These are phyloP conservation scores for Fusarium redolens DNA, from an alignment of 2,329 filamentous ascomycete genomes.

Conservation along the genomic window DNA sequence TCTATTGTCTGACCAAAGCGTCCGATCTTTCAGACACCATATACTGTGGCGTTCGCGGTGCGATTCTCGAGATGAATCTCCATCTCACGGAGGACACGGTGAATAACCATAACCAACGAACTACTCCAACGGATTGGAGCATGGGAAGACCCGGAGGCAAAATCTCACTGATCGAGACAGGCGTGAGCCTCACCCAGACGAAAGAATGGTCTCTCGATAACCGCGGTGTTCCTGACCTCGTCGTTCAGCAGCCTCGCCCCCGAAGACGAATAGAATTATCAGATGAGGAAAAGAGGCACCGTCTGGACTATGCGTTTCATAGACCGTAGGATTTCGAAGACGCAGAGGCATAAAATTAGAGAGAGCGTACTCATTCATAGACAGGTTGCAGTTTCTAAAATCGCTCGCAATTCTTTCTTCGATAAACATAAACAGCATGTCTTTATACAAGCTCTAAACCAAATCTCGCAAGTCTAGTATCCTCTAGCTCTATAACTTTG, in stretches of 20 bases:
- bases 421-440: background rate
- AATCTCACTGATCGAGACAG: constrained; percentile 48
- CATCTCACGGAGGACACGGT: constrained; percentile 42
- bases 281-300: constrained; percentile 29
- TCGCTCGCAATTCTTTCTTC: constrained; percentile 12
- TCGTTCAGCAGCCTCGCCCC: constrained; percentile 30
- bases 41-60: constrained; percentile 62
- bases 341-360: background rate
- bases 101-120: constrained; percentile 1
- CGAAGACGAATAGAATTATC: background rate
- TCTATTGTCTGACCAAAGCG: constrained; percentile 61
- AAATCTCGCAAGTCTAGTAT: constrained; percentile 12
- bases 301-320: constrained; percentile 41
- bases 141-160: constrained; percentile 35
- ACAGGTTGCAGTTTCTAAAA: background rate
- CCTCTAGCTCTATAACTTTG: constrained; percentile 65
- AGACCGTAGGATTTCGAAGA: constrained; percentile 27
- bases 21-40: constrained; percentile 60
- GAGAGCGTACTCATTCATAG: constrained; percentile 6
- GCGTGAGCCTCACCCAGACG: constrained; percentile 43
- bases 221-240: constrained; percentile 42
- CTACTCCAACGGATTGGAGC: constrained; percentile 43
- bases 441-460: constrained; percentile 15
- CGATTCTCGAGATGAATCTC: constrained; percentile 57
- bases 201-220: constrained; percentile 35